Percentiles rank a stretch among this genome's conserved stretches.
Evolutionary conservation across 768 basidiomycete species (phyloP).

Genomic region (Phaeotremella fagi): DNA sequence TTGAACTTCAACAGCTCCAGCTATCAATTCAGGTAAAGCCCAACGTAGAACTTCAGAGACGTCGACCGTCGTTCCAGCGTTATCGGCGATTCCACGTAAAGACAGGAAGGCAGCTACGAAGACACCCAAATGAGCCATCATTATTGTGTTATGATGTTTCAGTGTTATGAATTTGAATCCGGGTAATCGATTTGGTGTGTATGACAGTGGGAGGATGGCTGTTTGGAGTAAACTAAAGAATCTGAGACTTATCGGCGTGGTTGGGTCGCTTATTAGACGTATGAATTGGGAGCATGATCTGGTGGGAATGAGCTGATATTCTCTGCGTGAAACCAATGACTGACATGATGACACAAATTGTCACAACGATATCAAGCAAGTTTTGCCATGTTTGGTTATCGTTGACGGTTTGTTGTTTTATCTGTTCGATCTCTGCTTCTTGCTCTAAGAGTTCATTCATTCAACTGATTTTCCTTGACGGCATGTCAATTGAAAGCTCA

Average conservation of each 20-base stretch:
- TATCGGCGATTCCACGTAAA: background rate
- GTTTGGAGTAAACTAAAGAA: slow-evolving; percentile 7
- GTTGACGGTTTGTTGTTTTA: slow-evolving; percentile 16
- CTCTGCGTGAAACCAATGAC: too few species aligned
- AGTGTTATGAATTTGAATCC: background rate
- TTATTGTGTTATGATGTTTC: slow-evolving; percentile 15
- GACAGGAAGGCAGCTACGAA: slow-evolving; percentile 4
- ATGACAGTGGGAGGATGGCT: slow-evolving; percentile 30
- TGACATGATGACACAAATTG: slow-evolving; percentile 21
- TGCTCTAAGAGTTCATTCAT: slow-evolving; percentile 31
- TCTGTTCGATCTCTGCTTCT: slow-evolving; percentile 23
- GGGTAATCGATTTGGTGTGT: slow-evolving; percentile 18
- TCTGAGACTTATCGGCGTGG: slow-evolving; percentile 6
- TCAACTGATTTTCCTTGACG: background rate
- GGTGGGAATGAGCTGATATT: background rate
- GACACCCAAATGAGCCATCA: slow-evolving; percentile 19
- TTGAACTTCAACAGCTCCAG: slow-evolving; percentile 24
- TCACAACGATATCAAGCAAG: slow-evolving; percentile 25
- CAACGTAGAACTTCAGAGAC: slow-evolving; percentile 18
- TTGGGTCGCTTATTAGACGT: slow-evolving; percentile 1
- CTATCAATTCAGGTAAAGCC: slow-evolving; percentile 23
- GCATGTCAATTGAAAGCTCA: background rate
- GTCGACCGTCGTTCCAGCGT: background rate
- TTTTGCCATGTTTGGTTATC: slow-evolving; percentile 20
- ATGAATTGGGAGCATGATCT: slow-evolving; percentile 19